Evolutionary conservation across 305 asterid genomes (phyloP).

Genomic region (Fraxinus xanthoxyloides): DNA sequence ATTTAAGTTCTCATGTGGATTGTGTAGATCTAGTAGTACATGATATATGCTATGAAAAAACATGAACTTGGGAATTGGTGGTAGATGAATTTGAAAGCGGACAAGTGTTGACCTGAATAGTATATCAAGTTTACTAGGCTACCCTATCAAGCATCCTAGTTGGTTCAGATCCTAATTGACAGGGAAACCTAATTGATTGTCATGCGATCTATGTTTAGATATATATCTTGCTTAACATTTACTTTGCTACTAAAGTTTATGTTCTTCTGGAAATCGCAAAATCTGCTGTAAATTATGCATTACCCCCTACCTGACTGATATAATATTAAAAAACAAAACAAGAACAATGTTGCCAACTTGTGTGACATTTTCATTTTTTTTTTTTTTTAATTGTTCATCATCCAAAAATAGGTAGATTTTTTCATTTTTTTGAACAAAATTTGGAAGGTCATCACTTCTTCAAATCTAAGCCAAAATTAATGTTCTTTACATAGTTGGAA

Average conservation of each 20-base stretch:
- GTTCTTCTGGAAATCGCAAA: background rate
- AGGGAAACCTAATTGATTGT: background rate
- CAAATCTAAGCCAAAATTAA: no score
- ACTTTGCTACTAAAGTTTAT: background rate
- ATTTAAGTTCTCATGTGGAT: background rate
- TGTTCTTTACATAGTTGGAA: no score
- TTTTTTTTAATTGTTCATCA: no score
- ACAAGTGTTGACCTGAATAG: background rate
- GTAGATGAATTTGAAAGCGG: background rate
- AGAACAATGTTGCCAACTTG: background rate
- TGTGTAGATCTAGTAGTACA: background rate
- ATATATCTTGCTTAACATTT: background rate
- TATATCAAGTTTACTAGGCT: background rate
- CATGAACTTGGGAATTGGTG: background rate
- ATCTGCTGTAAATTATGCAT: background rate
- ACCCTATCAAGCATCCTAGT: background rate
- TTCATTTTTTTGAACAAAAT: no score
- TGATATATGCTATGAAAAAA: background rate
- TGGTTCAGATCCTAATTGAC: background rate
- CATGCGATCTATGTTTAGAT: background rate
- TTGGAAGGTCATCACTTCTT: no score
- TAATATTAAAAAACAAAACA: background rate
- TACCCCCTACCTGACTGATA: background rate
- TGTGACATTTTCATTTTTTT: background rate
- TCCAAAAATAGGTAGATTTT: no score